Evolutionary conservation across 1,284 basidiomycete genomes (phyloP).

Genomic region (Ganoderma sinense): DNA sequence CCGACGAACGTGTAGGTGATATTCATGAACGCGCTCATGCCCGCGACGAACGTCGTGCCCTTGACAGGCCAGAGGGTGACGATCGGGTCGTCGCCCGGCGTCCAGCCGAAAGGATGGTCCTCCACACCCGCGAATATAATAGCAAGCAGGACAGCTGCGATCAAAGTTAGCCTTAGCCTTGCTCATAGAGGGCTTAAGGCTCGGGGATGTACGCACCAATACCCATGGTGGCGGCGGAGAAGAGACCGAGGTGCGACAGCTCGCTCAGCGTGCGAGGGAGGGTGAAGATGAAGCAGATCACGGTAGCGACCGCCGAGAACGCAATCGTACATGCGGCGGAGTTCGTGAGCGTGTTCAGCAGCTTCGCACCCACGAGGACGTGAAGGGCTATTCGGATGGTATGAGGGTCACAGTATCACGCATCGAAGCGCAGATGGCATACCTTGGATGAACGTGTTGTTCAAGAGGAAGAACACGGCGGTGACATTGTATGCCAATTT

Average conservation of each 20-base stretch:
- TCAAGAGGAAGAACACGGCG: constrained; percentile 55
- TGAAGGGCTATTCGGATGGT: constrained; percentile 44
- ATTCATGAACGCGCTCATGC: constrained; percentile 55
- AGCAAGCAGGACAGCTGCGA: constrained; percentile 55
- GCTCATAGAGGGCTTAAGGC: not conserved
- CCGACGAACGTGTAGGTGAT: constrained; percentile 70
- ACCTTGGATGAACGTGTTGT: constrained; percentile 57
- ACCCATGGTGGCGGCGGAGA: constrained; percentile 61
- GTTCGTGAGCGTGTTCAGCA: constrained; percentile 66
- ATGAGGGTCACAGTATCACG: not conserved
- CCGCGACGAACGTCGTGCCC: constrained; percentile 65
- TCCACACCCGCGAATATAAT: constrained; percentile 62
- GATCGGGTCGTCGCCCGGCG: constrained; percentile 45
- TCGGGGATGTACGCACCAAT: constrained; percentile 35
- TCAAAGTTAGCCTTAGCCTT: not conserved
- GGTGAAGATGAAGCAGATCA: constrained; percentile 55
- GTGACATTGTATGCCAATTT: constrained; percentile 56
- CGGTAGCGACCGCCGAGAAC: constrained; percentile 56
- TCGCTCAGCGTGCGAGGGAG: constrained; percentile 62
- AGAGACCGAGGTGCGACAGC: constrained; percentile 50
- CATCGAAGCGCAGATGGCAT: not conserved
- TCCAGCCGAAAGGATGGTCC: constrained; percentile 51
- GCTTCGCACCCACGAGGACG: constrained; percentile 51
- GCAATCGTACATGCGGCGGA: constrained; percentile 62
- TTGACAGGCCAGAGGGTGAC: constrained; percentile 46